Evolutionary conservation across 257 asterid genomes (phyloP), one percentile per base, ranked within the genome.

Genomic region (Salvia rosmarinus): DNA sequence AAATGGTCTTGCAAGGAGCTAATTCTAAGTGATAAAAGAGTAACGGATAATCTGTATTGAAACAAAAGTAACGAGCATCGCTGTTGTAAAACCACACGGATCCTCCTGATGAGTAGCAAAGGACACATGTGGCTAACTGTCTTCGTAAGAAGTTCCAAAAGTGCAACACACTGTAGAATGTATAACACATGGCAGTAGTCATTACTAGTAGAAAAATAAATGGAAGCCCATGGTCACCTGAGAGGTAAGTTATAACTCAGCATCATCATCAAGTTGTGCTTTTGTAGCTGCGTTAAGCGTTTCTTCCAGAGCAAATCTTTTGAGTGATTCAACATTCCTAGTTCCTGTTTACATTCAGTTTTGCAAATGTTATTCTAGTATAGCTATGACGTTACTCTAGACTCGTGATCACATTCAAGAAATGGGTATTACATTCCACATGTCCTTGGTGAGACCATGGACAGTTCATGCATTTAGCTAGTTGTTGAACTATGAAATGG

Each of bases 311-410:
- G 81, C 97, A 77, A 89, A 87, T 58, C 60, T 7, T 79, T 83
- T 91, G 47, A 91, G 90, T 12, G 84, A 87, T 72, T 85, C 96
- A 52, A 89, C 87, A 58, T 83, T 71, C 76, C 95, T 89, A 5
- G 83, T 72, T 32, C 96, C 96, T 91, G 83, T 21, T 25, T 13
- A 57, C 47, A 50, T 64, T 47, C 70, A 72, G 44, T 78, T 64
- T 59, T 10, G 35, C 66, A 51, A 30, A 52, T 1, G 10, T 78
- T 17, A 67, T 16, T 19, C 30, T 25, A 42, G 14, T 54, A 19
- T 28, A 66, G 34, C 37, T 16, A 12, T 40, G 19, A n/a, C n/a
- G n/a, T n/a, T 25, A 11, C 44, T 40, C 32, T 46, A 4, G 63
- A 9, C 28, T 50, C 50, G 55, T 17, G 63, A 20, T 62, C 12